Percentiles rank a stretch among this genome's conserved stretches.
Evolutionary conservation across 2,329 filamentous ascomycete genomes (phyloP).

Genomic region (Coccinonectria pachysandricola): DNA sequence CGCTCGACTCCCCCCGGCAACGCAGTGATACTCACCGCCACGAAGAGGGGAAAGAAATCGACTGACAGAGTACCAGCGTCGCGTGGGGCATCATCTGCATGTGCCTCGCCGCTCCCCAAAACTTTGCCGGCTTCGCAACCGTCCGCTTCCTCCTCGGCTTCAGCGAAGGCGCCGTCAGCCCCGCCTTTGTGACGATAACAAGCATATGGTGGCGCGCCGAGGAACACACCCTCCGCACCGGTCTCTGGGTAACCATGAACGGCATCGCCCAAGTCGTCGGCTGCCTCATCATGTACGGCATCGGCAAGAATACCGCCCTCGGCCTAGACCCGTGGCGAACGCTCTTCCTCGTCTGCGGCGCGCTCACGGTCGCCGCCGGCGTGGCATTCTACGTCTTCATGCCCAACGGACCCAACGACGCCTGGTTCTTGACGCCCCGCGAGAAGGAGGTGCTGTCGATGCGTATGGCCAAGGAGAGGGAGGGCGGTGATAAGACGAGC

Average conservation of each 20-base stretch:
- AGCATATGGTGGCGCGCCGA: constrained; percentile 2
- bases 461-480: background rate
- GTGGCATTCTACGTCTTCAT: constrained; percentile 1
- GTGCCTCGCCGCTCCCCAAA: background rate
- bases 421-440: constrained; percentile 1
- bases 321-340: constrained; percentile 1
- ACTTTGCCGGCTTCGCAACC: background rate
- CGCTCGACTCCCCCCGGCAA: no score
- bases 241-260: constrained; percentile 4
- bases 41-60: no score
- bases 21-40: no score
- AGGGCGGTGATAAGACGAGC: background rate
- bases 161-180: constrained; percentile 1
- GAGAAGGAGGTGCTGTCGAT: background rate
- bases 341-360: constrained; percentile 2
- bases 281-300: constrained; percentile 2
- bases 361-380: background rate
- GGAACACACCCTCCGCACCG: no score
- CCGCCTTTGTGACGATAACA: constrained; percentile 3
- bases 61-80: no score
- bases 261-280: constrained; percentile 1
- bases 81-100: background rate
- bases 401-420: constrained; percentile 1
- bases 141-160: constrained; percentile 1
- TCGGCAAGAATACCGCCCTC: background rate